A percentile compares a stretch with the other conserved stretches of the same genome.
phyloP scores from a whole-genome alignment of 371 early-diverging fungal species.

The Mortierella sp. region DNA sequence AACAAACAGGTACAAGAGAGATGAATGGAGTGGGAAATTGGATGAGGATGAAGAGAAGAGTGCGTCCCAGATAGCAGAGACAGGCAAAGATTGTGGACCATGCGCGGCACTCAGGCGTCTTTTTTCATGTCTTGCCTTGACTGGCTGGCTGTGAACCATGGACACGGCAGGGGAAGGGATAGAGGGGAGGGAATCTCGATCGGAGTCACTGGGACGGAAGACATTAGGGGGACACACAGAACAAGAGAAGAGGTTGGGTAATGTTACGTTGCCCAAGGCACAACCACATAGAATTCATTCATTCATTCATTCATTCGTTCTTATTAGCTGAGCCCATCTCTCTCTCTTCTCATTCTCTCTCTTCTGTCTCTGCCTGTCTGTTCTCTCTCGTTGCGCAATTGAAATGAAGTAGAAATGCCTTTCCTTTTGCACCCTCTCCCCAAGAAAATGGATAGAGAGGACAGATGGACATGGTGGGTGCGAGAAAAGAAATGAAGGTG shows the following conservation, averaged over 20 bases:
- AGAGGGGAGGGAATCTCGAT: background rate
- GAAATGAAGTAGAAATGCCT: too few species aligned
- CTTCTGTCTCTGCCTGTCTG: background rate
- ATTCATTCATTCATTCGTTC: slow-evolving; percentile 1
- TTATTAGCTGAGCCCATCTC: slow-evolving; percentile 13
- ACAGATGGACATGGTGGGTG: background rate
- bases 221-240: background rate
- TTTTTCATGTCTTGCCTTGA: background rate
- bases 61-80: background rate
- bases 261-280: slow-evolving; percentile 9
- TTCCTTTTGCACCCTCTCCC: too few species aligned
- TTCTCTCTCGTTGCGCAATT: too few species aligned
- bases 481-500: background rate
- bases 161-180: background rate
- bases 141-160: background rate
- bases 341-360: background rate
- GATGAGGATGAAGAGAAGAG: background rate
- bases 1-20: background rate
- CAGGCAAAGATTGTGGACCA: background rate
- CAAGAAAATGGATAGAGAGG: background rate
- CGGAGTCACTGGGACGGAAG: background rate
- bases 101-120: background rate
- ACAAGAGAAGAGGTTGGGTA: background rate
- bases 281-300: background rate
- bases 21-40: background rate